These are phyloP conservation scores for Sphaerulina populicola DNA, from an alignment of 2,329 filamentous ascomycete species.

Conservation along the genomic window DNA sequence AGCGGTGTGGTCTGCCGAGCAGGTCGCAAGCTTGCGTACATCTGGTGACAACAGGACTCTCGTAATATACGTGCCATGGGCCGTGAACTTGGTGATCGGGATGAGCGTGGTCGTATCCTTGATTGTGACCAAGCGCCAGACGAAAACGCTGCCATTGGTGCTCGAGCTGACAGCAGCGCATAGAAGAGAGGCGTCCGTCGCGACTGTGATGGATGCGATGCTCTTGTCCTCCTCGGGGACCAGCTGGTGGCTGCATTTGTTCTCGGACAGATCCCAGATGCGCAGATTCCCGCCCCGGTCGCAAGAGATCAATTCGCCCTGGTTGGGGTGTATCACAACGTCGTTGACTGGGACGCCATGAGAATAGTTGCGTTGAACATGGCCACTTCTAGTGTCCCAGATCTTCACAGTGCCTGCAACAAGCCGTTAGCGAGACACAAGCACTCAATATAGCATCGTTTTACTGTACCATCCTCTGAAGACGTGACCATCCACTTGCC, in stretches of 20 bases:
- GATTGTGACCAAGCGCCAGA: slow-evolving; percentile 86
- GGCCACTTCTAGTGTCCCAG: slow-evolving; percentile 82
- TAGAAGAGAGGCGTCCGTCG: slow-evolving; percentile 83
- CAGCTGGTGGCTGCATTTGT: slow-evolving; percentile 91
- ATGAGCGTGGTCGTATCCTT: slow-evolving; percentile 75
- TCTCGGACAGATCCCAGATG: slow-evolving; percentile 94
- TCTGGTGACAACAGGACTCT: slow-evolving; percentile 86
- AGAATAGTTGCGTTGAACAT: slow-evolving; percentile 83
- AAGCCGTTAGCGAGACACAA: slow-evolving; percentile 3
- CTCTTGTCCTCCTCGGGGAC: slow-evolving; percentile 94
- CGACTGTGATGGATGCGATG: slow-evolving; percentile 89
- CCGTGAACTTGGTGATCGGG: slow-evolving; percentile 79
- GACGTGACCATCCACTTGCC: slow-evolving; percentile 99
- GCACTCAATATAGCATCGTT: background rate
- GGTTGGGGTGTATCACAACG: slow-evolving; percentile 98
- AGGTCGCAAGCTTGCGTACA: slow-evolving; percentile 88
- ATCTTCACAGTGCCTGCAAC: slow-evolving; percentile 68
- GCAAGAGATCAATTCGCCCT: slow-evolving; percentile 95
- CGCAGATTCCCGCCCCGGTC: slow-evolving; percentile 86
- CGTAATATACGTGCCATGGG: slow-evolving; percentile 87
- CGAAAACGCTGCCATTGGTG: slow-evolving; percentile 81
- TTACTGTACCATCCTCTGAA: slow-evolving; percentile 66
- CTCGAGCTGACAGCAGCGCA: slow-evolving; percentile 77
- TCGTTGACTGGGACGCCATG: slow-evolving; percentile 89
- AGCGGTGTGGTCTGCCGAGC: slow-evolving; percentile 85